phyloP scores from a whole-genome alignment of 83 land plant species.

The Isoetes engelmannii region DNA sequence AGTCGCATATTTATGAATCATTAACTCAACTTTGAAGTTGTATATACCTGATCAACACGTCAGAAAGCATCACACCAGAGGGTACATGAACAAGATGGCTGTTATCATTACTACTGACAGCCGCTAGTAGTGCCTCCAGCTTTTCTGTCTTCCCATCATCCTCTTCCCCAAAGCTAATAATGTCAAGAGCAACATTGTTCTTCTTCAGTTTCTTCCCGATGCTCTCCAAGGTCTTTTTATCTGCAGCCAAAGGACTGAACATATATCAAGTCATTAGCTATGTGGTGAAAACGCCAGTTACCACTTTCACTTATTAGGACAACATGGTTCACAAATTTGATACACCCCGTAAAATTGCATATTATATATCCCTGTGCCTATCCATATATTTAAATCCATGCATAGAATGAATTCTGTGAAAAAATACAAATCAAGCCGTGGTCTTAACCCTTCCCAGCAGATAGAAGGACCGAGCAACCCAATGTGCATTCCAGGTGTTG shows the following conservation, averaged over 20 bases:
- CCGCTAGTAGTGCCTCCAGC: constrained; percentile 58
- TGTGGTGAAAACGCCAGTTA: no score
- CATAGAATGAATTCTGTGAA: no score
- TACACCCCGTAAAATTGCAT: not conserved
- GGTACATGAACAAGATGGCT: constrained; percentile 87
- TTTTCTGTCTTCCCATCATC: constrained; percentile 77
- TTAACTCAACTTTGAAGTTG: not conserved
- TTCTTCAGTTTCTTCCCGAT: constrained; percentile 82
- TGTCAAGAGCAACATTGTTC: constrained; percentile 81
- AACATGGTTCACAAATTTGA: no score
- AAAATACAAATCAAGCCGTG: no score
- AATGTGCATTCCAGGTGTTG: not conserved
- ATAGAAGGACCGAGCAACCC: no score
- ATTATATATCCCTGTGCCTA: not conserved
- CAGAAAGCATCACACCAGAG: constrained; percentile 62
- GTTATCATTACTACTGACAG: constrained; percentile 72
- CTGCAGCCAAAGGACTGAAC: constrained; percentile 60
- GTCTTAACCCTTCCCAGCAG: no score
- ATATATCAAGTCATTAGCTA: no score
- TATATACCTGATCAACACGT: constrained; percentile 63
- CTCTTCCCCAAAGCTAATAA: constrained; percentile 78
- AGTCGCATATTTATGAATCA: not conserved
- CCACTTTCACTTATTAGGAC: no score
- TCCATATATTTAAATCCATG: not conserved
- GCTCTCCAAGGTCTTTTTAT: constrained; percentile 61